Evolutionary conservation across 768 basidiomycete genomes (phyloP).

Genomic region (Mrakia hoshinonis): DNA sequence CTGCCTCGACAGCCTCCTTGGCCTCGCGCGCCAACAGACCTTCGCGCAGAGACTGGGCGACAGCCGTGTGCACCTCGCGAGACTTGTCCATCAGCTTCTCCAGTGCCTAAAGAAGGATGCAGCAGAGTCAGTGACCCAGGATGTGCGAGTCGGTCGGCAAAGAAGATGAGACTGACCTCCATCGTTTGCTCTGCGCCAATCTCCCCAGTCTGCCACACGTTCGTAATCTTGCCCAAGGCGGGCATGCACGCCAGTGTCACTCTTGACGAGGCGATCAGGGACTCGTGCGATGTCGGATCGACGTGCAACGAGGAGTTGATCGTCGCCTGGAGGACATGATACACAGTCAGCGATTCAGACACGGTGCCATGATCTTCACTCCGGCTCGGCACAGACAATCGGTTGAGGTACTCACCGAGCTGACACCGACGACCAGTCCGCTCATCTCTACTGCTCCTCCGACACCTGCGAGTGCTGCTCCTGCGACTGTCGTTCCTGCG

Average conservation of each 20-base stretch:
- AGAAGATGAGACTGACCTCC: conserved; percentile 46
- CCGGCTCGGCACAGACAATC: conserved; percentile 38
- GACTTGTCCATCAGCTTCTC: conserved; percentile 26
- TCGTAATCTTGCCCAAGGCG: conserved; percentile 72
- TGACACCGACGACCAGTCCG: conserved; percentile 75
- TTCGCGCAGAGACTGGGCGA: conserved; percentile 21
- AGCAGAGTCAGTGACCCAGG: not conserved
- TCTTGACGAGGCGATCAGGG: conserved; percentile 51
- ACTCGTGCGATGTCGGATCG: conserved; percentile 71
- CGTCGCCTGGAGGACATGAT: conserved; percentile 6
- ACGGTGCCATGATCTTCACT: conserved; percentile 43
- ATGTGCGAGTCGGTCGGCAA: not conserved
- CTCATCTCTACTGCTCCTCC: conserved; percentile 70
- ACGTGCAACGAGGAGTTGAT: conserved; percentile 46
- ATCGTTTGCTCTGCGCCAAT: conserved; percentile 51
- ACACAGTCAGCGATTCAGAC: not conserved
- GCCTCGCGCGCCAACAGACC: conserved; percentile 24
- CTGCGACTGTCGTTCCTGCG: conserved; percentile 75
- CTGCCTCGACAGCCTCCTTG: conserved; percentile 19
- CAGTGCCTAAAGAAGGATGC: conserved; percentile 2
- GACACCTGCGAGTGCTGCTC: conserved; percentile 82
- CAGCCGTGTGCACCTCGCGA: conserved; percentile 25
- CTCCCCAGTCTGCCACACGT: conserved; percentile 73
- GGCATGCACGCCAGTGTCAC: conserved; percentile 79
- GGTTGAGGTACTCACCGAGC: conserved; percentile 51